Conservation (phyloP, 129 eudicot species). For the Glebionis coronaria region DNA sequence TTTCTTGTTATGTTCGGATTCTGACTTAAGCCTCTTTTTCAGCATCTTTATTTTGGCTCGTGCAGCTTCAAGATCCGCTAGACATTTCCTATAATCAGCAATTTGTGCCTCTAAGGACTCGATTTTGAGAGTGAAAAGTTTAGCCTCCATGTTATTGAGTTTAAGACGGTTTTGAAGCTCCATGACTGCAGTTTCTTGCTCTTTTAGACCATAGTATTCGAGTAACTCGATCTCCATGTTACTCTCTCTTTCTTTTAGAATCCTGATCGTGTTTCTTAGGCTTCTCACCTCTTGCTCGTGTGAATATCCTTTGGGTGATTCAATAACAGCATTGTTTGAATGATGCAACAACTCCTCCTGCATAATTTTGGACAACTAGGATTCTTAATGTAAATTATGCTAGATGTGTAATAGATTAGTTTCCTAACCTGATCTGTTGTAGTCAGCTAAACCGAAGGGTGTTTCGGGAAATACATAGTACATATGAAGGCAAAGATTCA, state of each 20-base stretch:
- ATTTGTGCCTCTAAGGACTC: constrained; percentile 68
- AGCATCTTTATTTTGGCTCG: constrained; percentile 61
- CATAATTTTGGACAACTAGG: constrained; percentile 3
- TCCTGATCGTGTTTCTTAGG: constrained; percentile 48
- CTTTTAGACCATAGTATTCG: constrained; percentile 84
- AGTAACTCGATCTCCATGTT: constrained; percentile 71
- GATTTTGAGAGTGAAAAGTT: constrained; percentile 52
- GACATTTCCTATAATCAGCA: constrained; percentile 53
- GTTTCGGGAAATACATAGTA: not conserved
- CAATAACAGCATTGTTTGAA: constrained; percentile 27
- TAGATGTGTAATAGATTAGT: not conserved
- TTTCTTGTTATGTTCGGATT: constrained; percentile 56
- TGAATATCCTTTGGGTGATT: constrained; percentile 25
- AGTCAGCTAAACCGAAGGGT: not conserved
- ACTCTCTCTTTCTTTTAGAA: constrained; percentile 65
- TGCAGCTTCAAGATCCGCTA: constrained; percentile 69
- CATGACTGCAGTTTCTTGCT: constrained; percentile 75
- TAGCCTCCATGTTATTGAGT: constrained; percentile 67
- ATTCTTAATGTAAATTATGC: constrained; percentile 4
- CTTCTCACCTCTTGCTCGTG: constrained; percentile 58
- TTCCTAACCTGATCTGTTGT: not conserved
- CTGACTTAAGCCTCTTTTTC: constrained; percentile 54
- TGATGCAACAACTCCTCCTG: constrained; percentile 36
- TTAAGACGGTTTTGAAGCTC: constrained; percentile 84
- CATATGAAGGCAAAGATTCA: not conserved